phyloP scores from a whole-genome alignment of 139 green algal species.

The Asterochloris erici region DNA sequence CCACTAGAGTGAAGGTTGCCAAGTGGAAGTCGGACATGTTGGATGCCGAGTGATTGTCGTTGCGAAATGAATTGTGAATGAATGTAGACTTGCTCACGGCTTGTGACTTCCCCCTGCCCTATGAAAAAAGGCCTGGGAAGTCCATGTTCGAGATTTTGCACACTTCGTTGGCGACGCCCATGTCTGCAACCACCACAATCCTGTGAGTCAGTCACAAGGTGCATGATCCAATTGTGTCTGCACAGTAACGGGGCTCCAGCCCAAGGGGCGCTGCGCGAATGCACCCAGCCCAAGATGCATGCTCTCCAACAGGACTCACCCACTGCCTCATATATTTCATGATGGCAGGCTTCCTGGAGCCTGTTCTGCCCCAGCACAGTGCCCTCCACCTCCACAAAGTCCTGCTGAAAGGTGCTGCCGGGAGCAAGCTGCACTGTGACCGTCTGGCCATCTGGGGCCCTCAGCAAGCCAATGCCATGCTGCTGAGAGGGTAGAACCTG shows the following conservation, averaged over 20 bases:
- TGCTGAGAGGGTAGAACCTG: conserved; percentile 28
- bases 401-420: conserved; percentile 23
- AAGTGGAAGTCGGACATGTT: no score
- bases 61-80: no score
- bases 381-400: conserved; percentile 59
- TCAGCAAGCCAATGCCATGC: conserved; percentile 19
- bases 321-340: not conserved
- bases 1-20: no score
- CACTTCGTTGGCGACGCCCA: conserved; percentile 67
- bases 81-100: no score
- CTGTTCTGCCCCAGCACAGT: conserved; percentile 47
- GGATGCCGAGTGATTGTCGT: no score
- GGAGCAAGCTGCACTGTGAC: conserved; percentile 34
- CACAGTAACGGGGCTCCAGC: not conserved
- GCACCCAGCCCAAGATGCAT: not conserved
- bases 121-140: conserved; percentile 44
- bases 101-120: not conserved
- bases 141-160: conserved; percentile 51
- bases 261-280: no score
- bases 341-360: conserved; percentile 33
- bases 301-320: no score
- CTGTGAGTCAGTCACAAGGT: not conserved
- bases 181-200: conserved; percentile 42
- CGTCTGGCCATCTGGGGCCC: conserved; percentile 37
- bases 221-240: not conserved